Conservation (phyloP, 352 stramenopile genomes). For the Phytophthora litchii region DNA sequence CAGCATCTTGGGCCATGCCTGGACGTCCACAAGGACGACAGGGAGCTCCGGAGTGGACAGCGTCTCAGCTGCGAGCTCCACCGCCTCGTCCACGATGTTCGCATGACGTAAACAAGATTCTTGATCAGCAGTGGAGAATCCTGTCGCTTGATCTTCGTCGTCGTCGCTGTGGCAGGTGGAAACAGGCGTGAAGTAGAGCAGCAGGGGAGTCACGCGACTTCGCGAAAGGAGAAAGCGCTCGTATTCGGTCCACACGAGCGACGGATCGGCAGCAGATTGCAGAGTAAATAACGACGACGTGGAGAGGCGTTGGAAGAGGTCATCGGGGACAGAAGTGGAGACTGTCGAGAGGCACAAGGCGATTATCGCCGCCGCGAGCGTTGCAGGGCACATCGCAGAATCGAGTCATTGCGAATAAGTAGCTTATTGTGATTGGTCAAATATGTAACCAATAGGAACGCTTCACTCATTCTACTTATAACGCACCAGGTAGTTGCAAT, state of each 20-base stretch:
- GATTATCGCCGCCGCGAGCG: neutral
- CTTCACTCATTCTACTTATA: no score
- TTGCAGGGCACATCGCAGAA: slow-evolving; percentile 1
- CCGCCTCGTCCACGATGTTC: slow-evolving; percentile 28
- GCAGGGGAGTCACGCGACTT: slow-evolving; percentile 19
- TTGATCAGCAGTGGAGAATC: neutral
- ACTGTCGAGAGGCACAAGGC: slow-evolving; percentile 10
- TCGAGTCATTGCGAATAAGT: no score
- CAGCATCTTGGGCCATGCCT: slow-evolving; percentile 30
- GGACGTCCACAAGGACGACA: slow-evolving; percentile 34
- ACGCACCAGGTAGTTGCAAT: no score
- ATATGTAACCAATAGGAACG: no score
- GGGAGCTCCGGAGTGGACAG: slow-evolving; percentile 29
- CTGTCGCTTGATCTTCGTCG: neutral
- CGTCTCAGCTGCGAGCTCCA: slow-evolving; percentile 18
- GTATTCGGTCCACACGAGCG: slow-evolving; percentile 36
- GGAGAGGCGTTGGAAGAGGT: slow-evolving; percentile 12
- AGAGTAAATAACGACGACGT: slow-evolving; percentile 22
- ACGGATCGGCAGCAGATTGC: slow-evolving; percentile 9
- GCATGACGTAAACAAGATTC: slow-evolving; percentile 19
- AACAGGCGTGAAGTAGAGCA: slow-evolving; percentile 32
- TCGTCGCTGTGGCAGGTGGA: slow-evolving; percentile 6
- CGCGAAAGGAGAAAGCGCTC: slow-evolving; percentile 40
- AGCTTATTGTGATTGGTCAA: no score
- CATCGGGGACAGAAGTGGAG: neutral